phyloP scores from a whole-genome alignment of 2,329 filamentous ascomycete genomes.

The Diaporthe sp. region DNA sequence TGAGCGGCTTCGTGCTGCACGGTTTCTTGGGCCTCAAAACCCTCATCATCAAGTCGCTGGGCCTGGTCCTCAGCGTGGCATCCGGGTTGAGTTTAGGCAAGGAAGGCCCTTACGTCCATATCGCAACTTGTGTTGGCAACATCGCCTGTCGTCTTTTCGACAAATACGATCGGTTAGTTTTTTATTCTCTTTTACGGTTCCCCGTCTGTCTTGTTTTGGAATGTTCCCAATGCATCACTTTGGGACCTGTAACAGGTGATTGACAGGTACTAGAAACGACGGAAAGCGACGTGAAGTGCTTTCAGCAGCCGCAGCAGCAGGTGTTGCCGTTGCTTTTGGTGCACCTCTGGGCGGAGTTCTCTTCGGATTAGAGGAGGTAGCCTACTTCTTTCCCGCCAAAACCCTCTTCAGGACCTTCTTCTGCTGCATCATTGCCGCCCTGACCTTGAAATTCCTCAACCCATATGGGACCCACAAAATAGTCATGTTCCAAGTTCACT shows the following conservation, averaged over 20 bases:
- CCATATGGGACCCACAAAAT: conserved; percentile 98
- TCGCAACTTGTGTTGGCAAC: conserved; percentile 94
- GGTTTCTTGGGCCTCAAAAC: conserved; percentile 93
- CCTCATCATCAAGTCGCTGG: conserved; percentile 85
- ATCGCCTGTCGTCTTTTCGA: conserved; percentile 93
- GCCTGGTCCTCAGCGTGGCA: conserved; percentile 87
- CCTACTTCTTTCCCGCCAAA: conserved; percentile 98
- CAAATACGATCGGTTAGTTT: conserved; percentile 80
- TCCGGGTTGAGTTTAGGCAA: conserved; percentile 96
- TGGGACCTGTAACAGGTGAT: too few relatives aligned
- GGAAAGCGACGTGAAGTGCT: conserved; percentile 93
- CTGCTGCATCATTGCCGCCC: conserved; percentile 92
- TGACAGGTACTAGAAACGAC: conserved; percentile 71
- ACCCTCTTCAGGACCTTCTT: conserved; percentile 98
- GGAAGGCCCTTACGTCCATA: conserved; percentile 96
- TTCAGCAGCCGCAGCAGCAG: conserved; percentile 92
- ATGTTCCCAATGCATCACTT: too few relatives aligned
- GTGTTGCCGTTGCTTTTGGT: conserved; percentile 94
- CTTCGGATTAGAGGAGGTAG: conserved; percentile 94
- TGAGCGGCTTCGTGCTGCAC: conserved; percentile 97
- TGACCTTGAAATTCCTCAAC: conserved; percentile 94
- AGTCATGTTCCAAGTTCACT: conserved; percentile 95
- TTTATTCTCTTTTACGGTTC: too few relatives aligned
- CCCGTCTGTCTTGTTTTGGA: too few relatives aligned
- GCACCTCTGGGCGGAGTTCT: conserved; percentile 89